Evolutionary conservation across 257 asterid genomes (phyloP).

Genomic region (Salvia rosmarinus): DNA sequence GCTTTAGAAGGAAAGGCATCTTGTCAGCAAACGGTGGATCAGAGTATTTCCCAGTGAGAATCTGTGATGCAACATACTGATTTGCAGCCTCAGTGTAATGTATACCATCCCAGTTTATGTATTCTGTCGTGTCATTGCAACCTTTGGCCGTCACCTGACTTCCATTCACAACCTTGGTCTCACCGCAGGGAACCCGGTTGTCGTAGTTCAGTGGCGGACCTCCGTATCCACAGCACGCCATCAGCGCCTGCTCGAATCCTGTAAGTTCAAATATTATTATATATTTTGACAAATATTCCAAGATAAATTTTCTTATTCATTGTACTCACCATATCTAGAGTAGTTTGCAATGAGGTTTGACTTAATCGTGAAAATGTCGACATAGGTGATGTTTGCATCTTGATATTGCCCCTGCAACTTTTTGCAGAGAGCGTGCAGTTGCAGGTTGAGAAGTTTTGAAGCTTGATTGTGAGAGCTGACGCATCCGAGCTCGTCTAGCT

Average conservation of each 20-base stretch:
- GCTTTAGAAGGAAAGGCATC: constrained; percentile 80
- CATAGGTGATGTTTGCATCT: constrained; percentile 66
- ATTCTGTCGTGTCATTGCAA: constrained; percentile 75
- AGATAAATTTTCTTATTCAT: neutral
- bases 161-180: constrained; percentile 75
- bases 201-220: constrained; percentile 94
- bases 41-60: constrained; percentile 84
- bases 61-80: constrained; percentile 70
- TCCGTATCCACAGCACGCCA: constrained; percentile 96
- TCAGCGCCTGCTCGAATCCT: constrained; percentile 89
- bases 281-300: too few relatives aligned
- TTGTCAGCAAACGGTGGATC: constrained; percentile 81
- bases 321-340: constrained; percentile 69
- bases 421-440: constrained; percentile 70
- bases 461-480: constrained; percentile 86
- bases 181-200: constrained; percentile 76
- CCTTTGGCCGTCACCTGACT: constrained; percentile 73
- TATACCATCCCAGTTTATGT: constrained; percentile 92
- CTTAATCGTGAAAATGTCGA: constrained; percentile 82
- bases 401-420: constrained; percentile 73
- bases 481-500: constrained; percentile 94
- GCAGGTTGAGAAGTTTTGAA: constrained; percentile 76
- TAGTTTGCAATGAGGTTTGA: constrained; percentile 78
- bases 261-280: constrained; percentile 9
- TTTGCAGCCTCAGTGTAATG: constrained; percentile 96